phyloP scores from a whole-genome alignment of 129 eudicot genomes.

The Chrysanthemum lavandulifolium region DNA sequence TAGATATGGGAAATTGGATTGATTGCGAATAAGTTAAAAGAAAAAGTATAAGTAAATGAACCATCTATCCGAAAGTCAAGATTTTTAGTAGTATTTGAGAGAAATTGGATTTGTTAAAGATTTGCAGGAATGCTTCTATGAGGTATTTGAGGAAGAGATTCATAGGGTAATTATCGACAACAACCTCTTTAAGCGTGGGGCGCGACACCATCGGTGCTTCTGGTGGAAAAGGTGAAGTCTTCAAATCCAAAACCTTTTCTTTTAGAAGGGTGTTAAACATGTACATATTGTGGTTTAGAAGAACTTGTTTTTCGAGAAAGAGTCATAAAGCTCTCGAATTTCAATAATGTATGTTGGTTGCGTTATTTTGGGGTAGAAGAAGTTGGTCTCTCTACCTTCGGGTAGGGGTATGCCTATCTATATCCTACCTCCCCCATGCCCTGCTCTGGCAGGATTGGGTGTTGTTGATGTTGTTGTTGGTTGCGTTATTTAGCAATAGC shows the following conservation, averaged over 20 bases:
- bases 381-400: too few relatives aligned
- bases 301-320: conserved; percentile 5
- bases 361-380: too few relatives aligned
- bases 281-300: neutral
- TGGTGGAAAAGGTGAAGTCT: conserved; percentile 81
- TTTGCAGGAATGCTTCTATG: conserved; percentile 93
- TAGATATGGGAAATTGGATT: too few relatives aligned
- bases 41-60: too few relatives aligned
- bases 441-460: neutral
- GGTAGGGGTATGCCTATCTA: too few relatives aligned
- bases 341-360: neutral
- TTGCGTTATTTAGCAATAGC: too few relatives aligned
- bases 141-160: conserved; percentile 84
- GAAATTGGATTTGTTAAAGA: conserved; percentile 35
- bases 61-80: too few relatives aligned
- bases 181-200: conserved; percentile 74
- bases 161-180: conserved; percentile 72
- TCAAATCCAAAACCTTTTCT: neutral
- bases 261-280: too few relatives aligned
- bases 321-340: neutral
- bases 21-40: too few relatives aligned
- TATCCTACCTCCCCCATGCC: too few relatives aligned
- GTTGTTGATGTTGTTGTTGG: neutral
- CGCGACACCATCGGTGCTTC: conserved; percentile 96
- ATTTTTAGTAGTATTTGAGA: neutral